Conservation (phyloP, 2,329 filamentous ascomycete genomes). For the Penicillium expansum region DNA sequence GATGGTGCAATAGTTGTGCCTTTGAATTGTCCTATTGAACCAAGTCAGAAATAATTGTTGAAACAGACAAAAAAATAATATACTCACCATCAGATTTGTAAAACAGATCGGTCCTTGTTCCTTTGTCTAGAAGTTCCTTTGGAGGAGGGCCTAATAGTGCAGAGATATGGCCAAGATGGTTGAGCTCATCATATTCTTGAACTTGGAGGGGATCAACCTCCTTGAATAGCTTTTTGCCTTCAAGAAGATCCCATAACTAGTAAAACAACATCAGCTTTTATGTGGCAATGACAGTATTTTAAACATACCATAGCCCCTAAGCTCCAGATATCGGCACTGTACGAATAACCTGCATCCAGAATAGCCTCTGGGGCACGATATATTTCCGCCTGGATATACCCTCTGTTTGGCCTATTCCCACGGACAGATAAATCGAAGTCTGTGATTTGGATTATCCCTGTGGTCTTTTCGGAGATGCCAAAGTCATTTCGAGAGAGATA, state of each 20-base stretch:
- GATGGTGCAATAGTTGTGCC: neutral
- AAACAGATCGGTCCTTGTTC: slow-evolving; percentile 15
- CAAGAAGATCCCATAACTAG: slow-evolving; percentile 32
- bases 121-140: slow-evolving; percentile 25
- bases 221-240: slow-evolving; percentile 27
- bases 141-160: slow-evolving; percentile 29
- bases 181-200: slow-evolving; percentile 25
- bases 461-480: slow-evolving; percentile 22
- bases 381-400: slow-evolving; percentile 32
- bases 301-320: slow-evolving; percentile 35
- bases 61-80: neutral
- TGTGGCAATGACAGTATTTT: neutral
- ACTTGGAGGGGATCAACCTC: slow-evolving; percentile 20
- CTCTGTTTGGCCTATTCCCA: slow-evolving; percentile 36
- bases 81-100: slow-evolving; percentile 6
- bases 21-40: slow-evolving; percentile 5
- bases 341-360: slow-evolving; percentile 33
- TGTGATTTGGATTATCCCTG: slow-evolving; percentile 29
- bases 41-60: neutral
- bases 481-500: slow-evolving; percentile 36
- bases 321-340: slow-evolving; percentile 42
- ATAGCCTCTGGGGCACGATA: slow-evolving; percentile 40
- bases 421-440: slow-evolving; percentile 35
- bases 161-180: slow-evolving; percentile 34
- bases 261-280: neutral